These are phyloP conservation scores for Arctium minus DNA, from an alignment of 129 eudicot genomes.

Conservation along the genomic window DNA sequence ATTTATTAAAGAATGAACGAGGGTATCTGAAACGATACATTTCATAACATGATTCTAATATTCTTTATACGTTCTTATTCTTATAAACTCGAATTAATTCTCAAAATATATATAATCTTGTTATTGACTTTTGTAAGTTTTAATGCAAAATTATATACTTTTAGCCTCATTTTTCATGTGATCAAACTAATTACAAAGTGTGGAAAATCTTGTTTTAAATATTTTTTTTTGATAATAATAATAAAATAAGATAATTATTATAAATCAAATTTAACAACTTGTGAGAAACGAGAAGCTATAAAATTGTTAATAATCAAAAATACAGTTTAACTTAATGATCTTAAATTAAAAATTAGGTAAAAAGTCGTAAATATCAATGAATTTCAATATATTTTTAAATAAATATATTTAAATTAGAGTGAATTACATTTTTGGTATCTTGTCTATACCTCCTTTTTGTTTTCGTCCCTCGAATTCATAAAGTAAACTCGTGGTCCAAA, in stretches of 20 bases:
- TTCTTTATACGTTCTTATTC: not conserved
- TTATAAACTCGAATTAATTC: not conserved
- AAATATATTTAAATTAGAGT: too few species aligned
- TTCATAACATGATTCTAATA: not conserved
- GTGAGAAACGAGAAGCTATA: not conserved
- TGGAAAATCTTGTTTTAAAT: not conserved
- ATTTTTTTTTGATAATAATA: not conserved
- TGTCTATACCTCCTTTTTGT: too few species aligned
- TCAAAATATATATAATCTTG: not conserved
- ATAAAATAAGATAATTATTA: not conserved
- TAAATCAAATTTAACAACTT: too few species aligned
- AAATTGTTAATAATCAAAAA: too few species aligned
- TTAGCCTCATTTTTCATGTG: conserved; percentile 3
- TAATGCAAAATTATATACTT: not conserved
- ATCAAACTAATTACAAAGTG: not conserved
- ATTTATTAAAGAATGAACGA: not conserved
- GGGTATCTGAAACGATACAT: not conserved
- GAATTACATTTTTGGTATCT: too few species aligned
- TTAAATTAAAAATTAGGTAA: not conserved
- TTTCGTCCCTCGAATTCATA: too few species aligned
- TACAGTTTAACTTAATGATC: not conserved
- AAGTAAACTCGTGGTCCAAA: too few species aligned
- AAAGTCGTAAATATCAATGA: too few species aligned
- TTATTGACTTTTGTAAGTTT: not conserved
- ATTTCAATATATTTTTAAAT: too few species aligned